Percentiles rank a stretch among this genome's conserved stretches.
Evolutionary conservation across 108 stramenopile species (phyloP).

Genomic region (Nitzschia sp.): DNA sequence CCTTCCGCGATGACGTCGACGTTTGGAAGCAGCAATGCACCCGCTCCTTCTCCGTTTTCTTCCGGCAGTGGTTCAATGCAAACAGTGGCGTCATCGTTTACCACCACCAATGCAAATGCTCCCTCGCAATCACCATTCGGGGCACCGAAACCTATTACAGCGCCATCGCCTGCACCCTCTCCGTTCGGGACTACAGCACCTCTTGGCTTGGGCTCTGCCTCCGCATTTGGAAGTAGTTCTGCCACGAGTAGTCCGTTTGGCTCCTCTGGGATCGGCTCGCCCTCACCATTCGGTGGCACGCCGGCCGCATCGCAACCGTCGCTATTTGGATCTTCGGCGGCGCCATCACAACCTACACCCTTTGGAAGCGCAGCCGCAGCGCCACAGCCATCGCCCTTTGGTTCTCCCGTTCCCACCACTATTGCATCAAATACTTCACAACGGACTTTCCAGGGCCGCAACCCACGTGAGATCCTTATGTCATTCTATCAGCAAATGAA

Average conservation of each 20-base stretch:
- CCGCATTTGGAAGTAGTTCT: slow-evolving; percentile 19
- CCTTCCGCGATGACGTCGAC: slow-evolving; percentile 4
- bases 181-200: slow-evolving; percentile 9
- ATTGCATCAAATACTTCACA: slow-evolving; percentile 12
- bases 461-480: slow-evolving; percentile 66
- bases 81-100: slow-evolving; percentile 14
- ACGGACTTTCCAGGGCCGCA: slow-evolving; percentile 46
- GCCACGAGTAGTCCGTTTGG: slow-evolving; percentile 42
- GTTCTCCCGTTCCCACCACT: slow-evolving; percentile 20
- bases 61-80: slow-evolving; percentile 28
- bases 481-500: slow-evolving; percentile 80
- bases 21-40: slow-evolving; percentile 3
- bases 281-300: slow-evolving; percentile 40
- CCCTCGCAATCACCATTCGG: neutral
- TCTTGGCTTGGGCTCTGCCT: slow-evolving; percentile 8
- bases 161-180: slow-evolving; percentile 22
- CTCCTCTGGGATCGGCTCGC: neutral
- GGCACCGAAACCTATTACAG: too few species aligned
- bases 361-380: slow-evolving; percentile 27
- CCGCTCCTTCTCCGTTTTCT: slow-evolving; percentile 1
- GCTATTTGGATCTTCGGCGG: slow-evolving; percentile 1
- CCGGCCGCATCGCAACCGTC: slow-evolving; percentile 22
- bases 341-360: slow-evolving; percentile 18
- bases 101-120: neutral
- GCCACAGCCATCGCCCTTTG: slow-evolving; percentile 36